These are phyloP conservation scores for Pichia exigua DNA, from an alignment of 805 yeast species.

Conservation along the genomic window DNA sequence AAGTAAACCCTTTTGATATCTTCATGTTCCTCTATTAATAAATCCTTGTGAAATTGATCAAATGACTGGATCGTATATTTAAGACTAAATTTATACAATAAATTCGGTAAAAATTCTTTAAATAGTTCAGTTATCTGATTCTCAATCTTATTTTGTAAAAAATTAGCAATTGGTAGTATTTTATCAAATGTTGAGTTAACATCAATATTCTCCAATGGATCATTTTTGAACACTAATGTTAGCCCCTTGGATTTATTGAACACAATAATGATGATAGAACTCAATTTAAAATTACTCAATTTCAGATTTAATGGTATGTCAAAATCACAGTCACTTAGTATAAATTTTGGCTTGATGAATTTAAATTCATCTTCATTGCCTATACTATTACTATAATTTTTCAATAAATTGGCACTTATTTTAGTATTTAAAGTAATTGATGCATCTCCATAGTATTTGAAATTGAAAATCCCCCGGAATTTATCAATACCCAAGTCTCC, in stretches of 20 bases:
- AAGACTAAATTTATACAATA: slow-evolving; percentile 67
- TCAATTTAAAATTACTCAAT: slow-evolving; percentile 59
- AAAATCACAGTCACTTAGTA: slow-evolving; percentile 58
- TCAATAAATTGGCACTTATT: slow-evolving; percentile 78
- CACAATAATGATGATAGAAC: slow-evolving; percentile 80
- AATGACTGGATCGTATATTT: slow-evolving; percentile 43
- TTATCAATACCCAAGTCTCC: slow-evolving; percentile 73
- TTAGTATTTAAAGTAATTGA: slow-evolving; percentile 66
- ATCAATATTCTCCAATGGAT: slow-evolving; percentile 75
- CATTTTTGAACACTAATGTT: slow-evolving; percentile 81
- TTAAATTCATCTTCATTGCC: slow-evolving; percentile 26
- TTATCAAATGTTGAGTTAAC: slow-evolving; percentile 84
- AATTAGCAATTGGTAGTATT: slow-evolving; percentile 75
- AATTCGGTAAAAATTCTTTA: slow-evolving; percentile 76
- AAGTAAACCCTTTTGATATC: slow-evolving; percentile 34
- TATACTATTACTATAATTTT: slow-evolving; percentile 42
- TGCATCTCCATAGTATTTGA: slow-evolving; percentile 70
- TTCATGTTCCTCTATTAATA: slow-evolving; percentile 26
- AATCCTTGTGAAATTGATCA: slow-evolving; percentile 31
- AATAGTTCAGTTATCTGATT: slow-evolving; percentile 71
- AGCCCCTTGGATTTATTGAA: slow-evolving; percentile 76
- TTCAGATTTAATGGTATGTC: slow-evolving; percentile 74
- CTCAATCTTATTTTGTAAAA: slow-evolving; percentile 77
- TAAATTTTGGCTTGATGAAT: slow-evolving; percentile 62
- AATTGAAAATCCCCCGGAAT: slow-evolving; percentile 75